Evolutionary conservation across 805 yeast species (phyloP), one percentile per base, ranked within the genome.

Genomic region (Dipodascopsis uninucleata): DNA sequence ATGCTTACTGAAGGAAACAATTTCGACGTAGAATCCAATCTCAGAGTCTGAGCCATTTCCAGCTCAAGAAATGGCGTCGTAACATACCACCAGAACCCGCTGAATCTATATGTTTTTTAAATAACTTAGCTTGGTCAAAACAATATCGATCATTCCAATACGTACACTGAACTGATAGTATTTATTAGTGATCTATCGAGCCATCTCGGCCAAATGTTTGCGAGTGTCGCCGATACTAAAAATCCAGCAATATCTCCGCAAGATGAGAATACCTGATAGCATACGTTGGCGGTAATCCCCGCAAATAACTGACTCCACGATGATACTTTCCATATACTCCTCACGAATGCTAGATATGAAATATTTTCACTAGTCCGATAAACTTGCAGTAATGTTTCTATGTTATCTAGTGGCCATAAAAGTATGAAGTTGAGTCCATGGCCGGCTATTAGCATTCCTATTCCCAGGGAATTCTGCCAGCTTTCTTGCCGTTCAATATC

Each of bases 221-320:
- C 24, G 12, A 32, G 26, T 12, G 23, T 6, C 22, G 17, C 25
- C 9, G 16, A 12, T 23, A 20, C 31, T 17, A 34, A 10, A 18
- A 34, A 5, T 17, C 38, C 14, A n/a, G 25, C 24, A 10, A 26
- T 28, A 10, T 34, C 38, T 3, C 38, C 38, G 3, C 28, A 26
- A 6, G 25, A 5, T 14, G 17, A 12, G 10, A 34, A 16, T 5
- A 22, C 10, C 28, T 22, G 17, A 8, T 34, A 34, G 23, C 17
- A 34, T n/a, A 34, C 16, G 12, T 34, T 18, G 8, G 18, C 38
- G 10, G 38, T 26, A 8, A 34, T 16, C 16, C 38, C 38, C n/a
- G 38, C 32, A 12, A 34, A 34, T 17, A 34, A 5, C 7, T 34
- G 34, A 18, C 10, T 18, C 38, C 17, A 20, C 17, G 38, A 17